phyloP scores from a whole-genome alignment of 805 yeast species.

The Metschnikowia gelsemii region DNA sequence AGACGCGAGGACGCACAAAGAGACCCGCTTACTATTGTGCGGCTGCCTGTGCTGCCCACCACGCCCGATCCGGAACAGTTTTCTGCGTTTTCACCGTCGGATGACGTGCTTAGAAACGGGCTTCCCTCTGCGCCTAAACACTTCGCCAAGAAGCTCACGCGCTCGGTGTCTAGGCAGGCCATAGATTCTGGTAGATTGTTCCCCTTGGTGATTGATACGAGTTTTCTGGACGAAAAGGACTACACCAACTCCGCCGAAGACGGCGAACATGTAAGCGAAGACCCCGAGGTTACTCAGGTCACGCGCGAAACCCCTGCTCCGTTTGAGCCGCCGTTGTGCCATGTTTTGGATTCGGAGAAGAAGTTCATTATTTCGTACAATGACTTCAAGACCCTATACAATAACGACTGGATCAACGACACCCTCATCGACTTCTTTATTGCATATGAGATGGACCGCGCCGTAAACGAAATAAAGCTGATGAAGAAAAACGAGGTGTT shows the following conservation, averaged over 20 bases:
- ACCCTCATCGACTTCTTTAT: constrained; percentile 82
- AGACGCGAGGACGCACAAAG: constrained; percentile 11
- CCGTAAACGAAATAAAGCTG: constrained; percentile 23
- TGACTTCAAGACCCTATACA: constrained; percentile 78
- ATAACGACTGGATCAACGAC: constrained; percentile 88
- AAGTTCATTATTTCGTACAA: constrained; percentile 56
- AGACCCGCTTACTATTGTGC: constrained; percentile 11
- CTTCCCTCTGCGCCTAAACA: constrained; percentile 10
- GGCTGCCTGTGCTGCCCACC: constrained; percentile 1
- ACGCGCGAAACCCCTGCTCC: constrained; percentile 31
- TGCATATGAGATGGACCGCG: constrained; percentile 50
- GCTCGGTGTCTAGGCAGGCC: constrained; percentile 8
- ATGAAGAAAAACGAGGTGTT: constrained; percentile 42
- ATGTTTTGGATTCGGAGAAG: constrained; percentile 54
- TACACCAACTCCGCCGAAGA: neutral
- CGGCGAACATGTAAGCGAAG: neutral
- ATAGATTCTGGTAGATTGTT: neutral
- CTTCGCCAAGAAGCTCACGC: constrained; percentile 4
- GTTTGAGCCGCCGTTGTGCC: constrained; percentile 48
- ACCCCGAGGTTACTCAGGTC: neutral
- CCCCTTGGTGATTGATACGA: neutral
- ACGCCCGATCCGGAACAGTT: neutral
- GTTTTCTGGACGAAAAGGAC: neutral
- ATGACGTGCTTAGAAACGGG: constrained; percentile 16
- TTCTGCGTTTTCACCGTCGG: constrained; percentile 2